Base-by-base conservation (phyloP, 148 eudicot genomes). In the Nepenthes gracilis region DNA sequence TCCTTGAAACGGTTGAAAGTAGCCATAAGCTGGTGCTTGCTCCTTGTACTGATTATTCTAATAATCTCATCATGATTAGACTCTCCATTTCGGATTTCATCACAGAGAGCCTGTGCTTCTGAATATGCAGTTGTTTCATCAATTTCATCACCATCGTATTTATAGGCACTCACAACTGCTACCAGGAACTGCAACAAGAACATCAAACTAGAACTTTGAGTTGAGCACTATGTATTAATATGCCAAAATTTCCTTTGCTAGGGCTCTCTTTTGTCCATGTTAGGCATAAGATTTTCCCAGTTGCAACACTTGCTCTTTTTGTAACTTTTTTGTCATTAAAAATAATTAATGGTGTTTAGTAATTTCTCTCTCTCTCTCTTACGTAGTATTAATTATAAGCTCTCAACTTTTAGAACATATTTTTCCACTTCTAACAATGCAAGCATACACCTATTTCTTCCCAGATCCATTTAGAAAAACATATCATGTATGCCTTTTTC, bases 1-100 rank as follows among this genome's bases (percentile, higher is more conserved):
- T 93, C 96, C 58, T 86, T 84, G 70, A 75, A 93, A 51, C 77
- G 78, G 65, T 88, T 84, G 63, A 86, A 74, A 67, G 95, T 89
- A 5, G 99, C 87, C 33, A 72, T 9, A 37, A 93, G 81, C 67
- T 88, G 99, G 43, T 81, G 75, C 71, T 80, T 86, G 85, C 96
- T 93, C 72, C 99, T 82, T 43, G 95, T 88, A 35, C 80, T 72
- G 8, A 93, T 49, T 40, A 89, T 86, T 64, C 99, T 79, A 1
- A 84, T 54, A 15, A 89, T 51, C 68, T 93, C 96, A 2, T 83
- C 92, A 67, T 84, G 80, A 65, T 73, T 76, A 33, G 71, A 75
- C 2, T 12, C 64, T 73, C 84, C 84, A 2, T 84, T 83, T 34
- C 68, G 34, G 56, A 93, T 74, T n/a, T 74, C 77, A 1, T 73